Conservation (phyloP, 2,329 filamentous ascomycete species). For the Pyricularia sp. region DNA sequence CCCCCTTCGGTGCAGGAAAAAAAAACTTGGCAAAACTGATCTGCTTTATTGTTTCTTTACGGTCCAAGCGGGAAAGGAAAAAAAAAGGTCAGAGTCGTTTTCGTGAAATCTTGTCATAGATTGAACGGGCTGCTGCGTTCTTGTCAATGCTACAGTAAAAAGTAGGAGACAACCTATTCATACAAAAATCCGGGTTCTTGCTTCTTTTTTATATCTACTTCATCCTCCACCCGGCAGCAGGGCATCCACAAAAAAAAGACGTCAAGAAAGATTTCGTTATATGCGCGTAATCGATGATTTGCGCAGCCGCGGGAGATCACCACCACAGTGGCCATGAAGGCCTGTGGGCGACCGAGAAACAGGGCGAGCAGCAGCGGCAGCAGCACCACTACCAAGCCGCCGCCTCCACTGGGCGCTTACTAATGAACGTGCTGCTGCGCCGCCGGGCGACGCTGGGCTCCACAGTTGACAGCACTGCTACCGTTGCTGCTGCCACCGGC, state of each 20-base stretch:
- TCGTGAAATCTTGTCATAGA: not conserved
- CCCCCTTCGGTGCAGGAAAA: not conserved
- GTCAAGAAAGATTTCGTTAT: not conserved
- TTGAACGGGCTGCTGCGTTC: not conserved
- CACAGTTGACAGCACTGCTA: not conserved
- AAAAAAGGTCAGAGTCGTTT: not conserved
- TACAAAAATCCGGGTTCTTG: not conserved
- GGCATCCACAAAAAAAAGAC: not conserved
- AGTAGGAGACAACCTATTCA: not conserved
- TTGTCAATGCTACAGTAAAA: not conserved
- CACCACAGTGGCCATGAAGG: not conserved
- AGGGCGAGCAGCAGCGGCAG: not conserved
- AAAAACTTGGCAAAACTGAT: not conserved
- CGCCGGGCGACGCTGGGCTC: not conserved
- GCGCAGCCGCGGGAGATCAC: not conserved
- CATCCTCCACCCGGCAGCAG: not conserved
- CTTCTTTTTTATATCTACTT: not conserved
- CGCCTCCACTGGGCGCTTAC: conserved; percentile 2
- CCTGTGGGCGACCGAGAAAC: not conserved
- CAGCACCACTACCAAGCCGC: not conserved
- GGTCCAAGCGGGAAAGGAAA: not conserved
- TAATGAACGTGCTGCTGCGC: conserved; percentile 1
- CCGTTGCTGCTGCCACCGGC: not conserved
- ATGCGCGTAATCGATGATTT: not conserved
- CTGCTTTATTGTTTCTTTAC: not conserved